A percentile compares a stretch with the other conserved stretches of the same genome.
Conservation (phyloP, 2,329 filamentous ascomycete species). For the Cadophora luteo-olivacea region DNA sequence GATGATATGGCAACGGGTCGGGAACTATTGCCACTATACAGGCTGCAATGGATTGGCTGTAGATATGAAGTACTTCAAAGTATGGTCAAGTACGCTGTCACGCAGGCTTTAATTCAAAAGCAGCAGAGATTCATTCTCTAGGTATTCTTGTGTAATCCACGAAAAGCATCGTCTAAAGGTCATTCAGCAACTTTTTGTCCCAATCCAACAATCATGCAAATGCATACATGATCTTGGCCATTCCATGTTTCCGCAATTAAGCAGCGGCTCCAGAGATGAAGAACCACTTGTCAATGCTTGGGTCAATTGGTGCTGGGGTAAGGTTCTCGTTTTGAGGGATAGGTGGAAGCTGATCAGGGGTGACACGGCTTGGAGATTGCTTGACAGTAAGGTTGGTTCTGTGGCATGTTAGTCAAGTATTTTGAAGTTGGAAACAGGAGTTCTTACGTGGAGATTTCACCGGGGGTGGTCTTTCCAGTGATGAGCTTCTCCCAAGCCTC, state of each 20-base stretch:
- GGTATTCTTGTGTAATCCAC: conserved; percentile 13
- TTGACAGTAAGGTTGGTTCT: conserved; percentile 82
- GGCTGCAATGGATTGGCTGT: not conserved
- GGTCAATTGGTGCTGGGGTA: conserved; percentile 86
- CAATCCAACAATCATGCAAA: conserved; percentile 23
- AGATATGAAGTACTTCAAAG: not conserved
- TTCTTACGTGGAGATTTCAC: conserved; percentile 82
- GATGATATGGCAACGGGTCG: not conserved
- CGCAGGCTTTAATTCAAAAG: not conserved
- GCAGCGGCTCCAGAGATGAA: conserved; percentile 97
- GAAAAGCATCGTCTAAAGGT: conserved; percentile 24
- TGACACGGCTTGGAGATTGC: conserved; percentile 76
- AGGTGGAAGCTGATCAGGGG: conserved; percentile 72
- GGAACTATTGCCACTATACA: not conserved
- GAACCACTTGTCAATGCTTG: conserved; percentile 99
- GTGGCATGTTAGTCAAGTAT: conserved; percentile 43
- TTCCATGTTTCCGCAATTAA: conserved; percentile 53
- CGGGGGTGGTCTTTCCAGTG: conserved; percentile 82
- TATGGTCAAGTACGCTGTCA: not conserved
- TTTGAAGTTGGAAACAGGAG: not conserved
- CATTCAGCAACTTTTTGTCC: conserved; percentile 29
- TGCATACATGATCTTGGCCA: conserved; percentile 19
- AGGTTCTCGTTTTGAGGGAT: conserved; percentile 84
- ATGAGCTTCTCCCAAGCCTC: conserved; percentile 98
- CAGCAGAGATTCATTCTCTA: conserved; percentile 13